Percentiles rank a stretch among this genome's conserved stretches.
phyloP scores from a whole-genome alignment of 2,329 filamentous ascomycete genomes.

The Trichoderma endophyticum region DNA sequence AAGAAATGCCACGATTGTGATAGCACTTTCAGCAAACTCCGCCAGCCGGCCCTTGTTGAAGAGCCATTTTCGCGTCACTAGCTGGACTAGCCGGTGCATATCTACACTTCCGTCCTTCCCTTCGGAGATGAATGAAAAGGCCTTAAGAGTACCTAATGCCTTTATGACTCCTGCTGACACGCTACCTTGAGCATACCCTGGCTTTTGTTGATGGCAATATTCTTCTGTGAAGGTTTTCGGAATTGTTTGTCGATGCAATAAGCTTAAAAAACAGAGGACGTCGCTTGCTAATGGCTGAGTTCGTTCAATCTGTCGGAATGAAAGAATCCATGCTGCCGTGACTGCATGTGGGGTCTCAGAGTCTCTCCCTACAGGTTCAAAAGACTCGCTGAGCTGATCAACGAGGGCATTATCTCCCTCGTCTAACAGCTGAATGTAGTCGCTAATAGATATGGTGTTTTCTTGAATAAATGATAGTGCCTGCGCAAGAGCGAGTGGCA shows the following conservation, averaged over 20 bases:
- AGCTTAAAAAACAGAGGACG: neutral
- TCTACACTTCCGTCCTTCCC: constrained; percentile 21
- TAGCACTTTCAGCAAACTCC: neutral
- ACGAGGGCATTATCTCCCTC: constrained; percentile 25
- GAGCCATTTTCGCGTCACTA: constrained; percentile 33
- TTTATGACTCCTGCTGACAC: constrained; percentile 6
- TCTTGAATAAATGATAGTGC: constrained; percentile 34
- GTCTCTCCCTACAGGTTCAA: constrained; percentile 31
- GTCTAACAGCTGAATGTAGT: constrained; percentile 30
- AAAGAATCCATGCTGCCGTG: neutral
- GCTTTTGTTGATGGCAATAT: neutral
- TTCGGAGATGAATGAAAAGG: constrained; percentile 27
- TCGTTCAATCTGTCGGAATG: neutral
- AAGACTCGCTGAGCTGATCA: constrained; percentile 29
- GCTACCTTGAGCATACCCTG: neutral
- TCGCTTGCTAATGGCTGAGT: neutral
- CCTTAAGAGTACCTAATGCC: constrained; percentile 27
- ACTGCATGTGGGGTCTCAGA: neutral
- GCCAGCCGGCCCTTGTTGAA: neutral
- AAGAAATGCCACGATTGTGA: neutral
- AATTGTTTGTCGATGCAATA: neutral
- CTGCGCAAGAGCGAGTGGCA: constrained; percentile 36
- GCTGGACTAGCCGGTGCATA: constrained; percentile 35
- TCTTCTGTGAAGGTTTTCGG: neutral
- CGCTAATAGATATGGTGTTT: constrained; percentile 25